These are phyloP conservation scores for Solanum tarapatanum DNA, from an alignment of 257 asterid genomes.

Conservation along the genomic window DNA sequence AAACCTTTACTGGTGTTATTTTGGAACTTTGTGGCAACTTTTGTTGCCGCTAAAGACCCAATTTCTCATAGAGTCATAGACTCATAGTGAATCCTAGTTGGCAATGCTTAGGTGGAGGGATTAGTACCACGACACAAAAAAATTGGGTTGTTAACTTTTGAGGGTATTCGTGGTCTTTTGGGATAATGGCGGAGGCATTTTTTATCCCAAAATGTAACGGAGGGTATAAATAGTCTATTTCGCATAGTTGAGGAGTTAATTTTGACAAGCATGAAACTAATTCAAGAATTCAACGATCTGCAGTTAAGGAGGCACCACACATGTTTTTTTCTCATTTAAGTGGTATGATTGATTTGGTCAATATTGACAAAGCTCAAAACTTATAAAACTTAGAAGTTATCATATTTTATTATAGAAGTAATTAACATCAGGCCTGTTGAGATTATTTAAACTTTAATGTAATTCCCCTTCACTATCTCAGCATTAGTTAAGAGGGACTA, in stretches of 20 bases:
- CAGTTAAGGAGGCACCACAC: not conserved
- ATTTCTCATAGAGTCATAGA: too few relatives aligned
- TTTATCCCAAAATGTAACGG: too few relatives aligned
- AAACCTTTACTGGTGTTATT: not conserved
- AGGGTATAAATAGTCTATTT: not conserved
- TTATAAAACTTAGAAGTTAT: not conserved
- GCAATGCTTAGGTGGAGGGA: not conserved
- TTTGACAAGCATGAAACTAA: not conserved
- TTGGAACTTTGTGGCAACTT: not conserved
- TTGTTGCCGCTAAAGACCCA: accelerated
- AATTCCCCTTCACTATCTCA: not conserved
- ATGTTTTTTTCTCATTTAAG: not conserved
- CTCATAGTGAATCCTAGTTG: not conserved
- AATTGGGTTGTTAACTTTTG: accelerated
- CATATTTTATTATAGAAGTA: not conserved
- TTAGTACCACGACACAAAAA: accelerated
- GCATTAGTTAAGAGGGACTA: not conserved
- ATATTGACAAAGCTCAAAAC: not conserved
- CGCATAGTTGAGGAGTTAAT: not conserved
- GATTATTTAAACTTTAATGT: not conserved
- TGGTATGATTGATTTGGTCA: not conserved
- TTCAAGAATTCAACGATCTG: not conserved
- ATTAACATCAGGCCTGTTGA: not conserved
- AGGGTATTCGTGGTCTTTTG: not conserved
- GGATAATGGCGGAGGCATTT: accelerated